Conservation (phyloP, 257 asterid species). For the Anisodus tanguticus region DNA sequence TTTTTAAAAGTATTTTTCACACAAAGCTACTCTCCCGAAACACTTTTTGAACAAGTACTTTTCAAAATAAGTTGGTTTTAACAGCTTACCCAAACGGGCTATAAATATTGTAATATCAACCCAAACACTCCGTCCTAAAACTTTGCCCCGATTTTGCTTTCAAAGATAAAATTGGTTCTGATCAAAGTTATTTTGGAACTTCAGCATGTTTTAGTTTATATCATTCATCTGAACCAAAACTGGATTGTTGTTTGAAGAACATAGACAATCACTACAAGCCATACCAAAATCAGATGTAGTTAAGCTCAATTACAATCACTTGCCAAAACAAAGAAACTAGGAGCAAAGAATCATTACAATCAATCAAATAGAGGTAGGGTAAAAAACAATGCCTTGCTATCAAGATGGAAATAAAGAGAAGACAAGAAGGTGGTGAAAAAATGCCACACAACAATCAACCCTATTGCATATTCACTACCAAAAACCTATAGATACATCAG, state of each 20-base stretch:
- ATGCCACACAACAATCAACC: slow-evolving; percentile 32
- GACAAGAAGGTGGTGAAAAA: slow-evolving; percentile 2
- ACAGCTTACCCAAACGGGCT: too few relatives aligned
- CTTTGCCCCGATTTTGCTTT: too few relatives aligned
- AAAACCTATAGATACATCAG: slow-evolving; percentile 42
- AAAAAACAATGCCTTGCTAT: slow-evolving; percentile 55
- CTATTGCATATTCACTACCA: slow-evolving; percentile 37
- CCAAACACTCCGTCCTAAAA: background rate
- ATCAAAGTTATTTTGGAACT: background rate
- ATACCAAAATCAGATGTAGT: slow-evolving; percentile 20
- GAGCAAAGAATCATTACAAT: slow-evolving; percentile 26
- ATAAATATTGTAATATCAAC: background rate
- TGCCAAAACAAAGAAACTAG: background rate
- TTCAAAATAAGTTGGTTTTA: too few relatives aligned
- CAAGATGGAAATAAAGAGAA: slow-evolving; percentile 37
- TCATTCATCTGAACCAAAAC: background rate
- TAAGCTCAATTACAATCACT: slow-evolving; percentile 20
- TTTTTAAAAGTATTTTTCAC: too few relatives aligned
- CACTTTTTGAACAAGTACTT: too few relatives aligned
- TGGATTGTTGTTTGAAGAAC: background rate
- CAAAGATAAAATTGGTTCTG: background rate
- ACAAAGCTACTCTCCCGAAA: too few relatives aligned
- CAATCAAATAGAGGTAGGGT: slow-evolving; percentile 42
- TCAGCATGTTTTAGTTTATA: background rate
- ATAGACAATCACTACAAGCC: background rate